Conservation (phyloP, 495 filamentous ascomycete genomes). For the Alectoria sarmentosa region DNA sequence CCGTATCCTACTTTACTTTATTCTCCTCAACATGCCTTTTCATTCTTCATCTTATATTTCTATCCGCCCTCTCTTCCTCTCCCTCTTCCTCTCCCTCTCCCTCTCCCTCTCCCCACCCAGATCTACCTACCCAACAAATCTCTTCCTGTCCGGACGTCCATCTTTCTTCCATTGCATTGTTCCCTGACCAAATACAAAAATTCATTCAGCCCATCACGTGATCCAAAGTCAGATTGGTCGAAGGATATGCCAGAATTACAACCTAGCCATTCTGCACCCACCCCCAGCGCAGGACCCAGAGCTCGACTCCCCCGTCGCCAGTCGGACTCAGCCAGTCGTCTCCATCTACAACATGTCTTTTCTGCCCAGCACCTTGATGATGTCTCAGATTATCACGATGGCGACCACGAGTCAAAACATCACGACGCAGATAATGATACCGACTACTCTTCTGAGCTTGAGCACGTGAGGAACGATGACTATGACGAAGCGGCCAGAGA, state of each 20-base stretch:
- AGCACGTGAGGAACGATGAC: slow-evolving; percentile 20
- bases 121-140: not conserved
- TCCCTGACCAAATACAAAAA: not conserved
- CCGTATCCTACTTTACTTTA: too few species aligned
- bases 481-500: slow-evolving; percentile 18
- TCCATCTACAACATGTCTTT: slow-evolving; percentile 26
- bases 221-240: not conserved
- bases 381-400: slow-evolving; percentile 33
- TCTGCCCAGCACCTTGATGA: slow-evolving; percentile 36
- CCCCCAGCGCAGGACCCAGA: not conserved
- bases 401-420: slow-evolving; percentile 3
- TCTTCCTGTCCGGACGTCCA: not conserved
- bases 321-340: not conserved
- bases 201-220: not conserved
- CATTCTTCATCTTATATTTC: not conserved
- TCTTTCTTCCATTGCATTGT: not conserved
- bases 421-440: not conserved
- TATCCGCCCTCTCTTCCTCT: not conserved
- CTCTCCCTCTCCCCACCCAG: too few species aligned
- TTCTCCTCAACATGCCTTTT: not conserved
- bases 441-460: slow-evolving; percentile 12
- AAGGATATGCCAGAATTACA: slow-evolving; percentile 3
- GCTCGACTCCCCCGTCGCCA: not conserved
- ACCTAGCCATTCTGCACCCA: slow-evolving; percentile 7
- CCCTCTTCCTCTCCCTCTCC: too few species aligned